phyloP scores from a whole-genome alignment of 768 basidiomycete species.

The Mycena metata region DNA sequence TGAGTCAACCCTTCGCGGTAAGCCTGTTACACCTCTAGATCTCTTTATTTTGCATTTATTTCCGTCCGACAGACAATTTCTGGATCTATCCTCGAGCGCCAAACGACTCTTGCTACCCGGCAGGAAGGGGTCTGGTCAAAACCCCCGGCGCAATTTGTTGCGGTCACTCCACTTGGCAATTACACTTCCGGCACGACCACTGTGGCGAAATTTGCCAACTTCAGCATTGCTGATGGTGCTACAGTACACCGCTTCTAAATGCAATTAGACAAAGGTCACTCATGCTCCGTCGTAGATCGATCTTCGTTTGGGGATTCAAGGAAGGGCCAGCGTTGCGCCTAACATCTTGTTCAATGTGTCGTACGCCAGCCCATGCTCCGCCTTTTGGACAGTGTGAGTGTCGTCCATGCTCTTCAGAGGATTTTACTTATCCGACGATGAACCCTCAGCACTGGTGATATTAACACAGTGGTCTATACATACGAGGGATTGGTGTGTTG shows the following conservation, averaged over 20 bases:
- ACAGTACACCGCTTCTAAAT: neutral
- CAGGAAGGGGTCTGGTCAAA: constrained; percentile 12
- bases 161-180: neutral
- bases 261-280: neutral
- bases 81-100: neutral
- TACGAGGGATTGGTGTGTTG: too few relatives aligned
- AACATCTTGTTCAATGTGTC: constrained; percentile 16
- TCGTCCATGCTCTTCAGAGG: neutral
- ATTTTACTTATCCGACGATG: constrained; percentile 1
- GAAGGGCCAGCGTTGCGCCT: neutral
- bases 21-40: neutral
- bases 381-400: too few relatives aligned
- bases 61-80: neutral
- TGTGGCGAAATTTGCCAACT: too few relatives aligned
- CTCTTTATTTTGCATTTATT: neutral
- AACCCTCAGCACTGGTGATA: neutral
- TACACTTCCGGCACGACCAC: too few relatives aligned
- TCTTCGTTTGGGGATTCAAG: constrained; percentile 12
- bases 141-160: constrained; percentile 10
- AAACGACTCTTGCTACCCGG: neutral
- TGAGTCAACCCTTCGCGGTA: neutral
- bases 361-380: constrained; percentile 9
- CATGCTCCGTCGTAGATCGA: constrained; percentile 5
- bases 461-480: constrained; percentile 6
- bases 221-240: constrained; percentile 9